Base-by-base conservation (phyloP, 345 rosid species). In the Hibiscus mutabilis region DNA sequence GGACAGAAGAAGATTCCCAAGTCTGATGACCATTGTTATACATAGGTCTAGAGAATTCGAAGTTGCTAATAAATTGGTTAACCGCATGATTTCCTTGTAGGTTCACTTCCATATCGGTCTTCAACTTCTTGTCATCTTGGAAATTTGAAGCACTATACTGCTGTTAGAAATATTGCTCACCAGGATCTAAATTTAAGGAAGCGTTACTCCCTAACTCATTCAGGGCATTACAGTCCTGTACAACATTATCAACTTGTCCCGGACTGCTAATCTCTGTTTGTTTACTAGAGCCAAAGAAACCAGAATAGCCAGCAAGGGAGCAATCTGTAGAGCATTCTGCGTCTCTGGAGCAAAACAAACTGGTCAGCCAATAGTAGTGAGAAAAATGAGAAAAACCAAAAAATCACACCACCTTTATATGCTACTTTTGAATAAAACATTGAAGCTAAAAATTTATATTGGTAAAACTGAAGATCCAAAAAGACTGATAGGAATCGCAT, bases 51-150 rank as follows among this genome's bases (percentile, higher is more conserved):
- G 84, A 81, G 57, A 80, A 73, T 74, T 87, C 88, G 75, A 83
- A 82, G 72, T 73, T 74, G 71, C 69, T 66, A 71, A 79, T 67
- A 60, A 76, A 77, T 79, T 83, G 82, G 85, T 78, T 87, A 75
- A 84, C 80, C 16, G 78, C 64, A 70, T 74, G 85, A 76, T 81
- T 81, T 73, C 78, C 91, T 77, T 79, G 94, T 61, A 85, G 65
- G 79, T 81, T 89, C 75, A 80, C 78, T 73, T 81, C 89, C 83
- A 80, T 80, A 18, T 83, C 86, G 22, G 77, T 78, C 78, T 82
- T 75, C 55, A 81, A 59, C 72, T 84, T 86, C 79, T 79, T 78
- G 53, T 82, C 79, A 15, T 86, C 89, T 24, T 80, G 81, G 75
- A 87, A 72, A 76, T 66, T 70, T 31, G 78, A 69, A 73, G 73